phyloP scores from a whole-genome alignment of 2,329 filamentous ascomycete species.

The Calonectria hongkongensis region DNA sequence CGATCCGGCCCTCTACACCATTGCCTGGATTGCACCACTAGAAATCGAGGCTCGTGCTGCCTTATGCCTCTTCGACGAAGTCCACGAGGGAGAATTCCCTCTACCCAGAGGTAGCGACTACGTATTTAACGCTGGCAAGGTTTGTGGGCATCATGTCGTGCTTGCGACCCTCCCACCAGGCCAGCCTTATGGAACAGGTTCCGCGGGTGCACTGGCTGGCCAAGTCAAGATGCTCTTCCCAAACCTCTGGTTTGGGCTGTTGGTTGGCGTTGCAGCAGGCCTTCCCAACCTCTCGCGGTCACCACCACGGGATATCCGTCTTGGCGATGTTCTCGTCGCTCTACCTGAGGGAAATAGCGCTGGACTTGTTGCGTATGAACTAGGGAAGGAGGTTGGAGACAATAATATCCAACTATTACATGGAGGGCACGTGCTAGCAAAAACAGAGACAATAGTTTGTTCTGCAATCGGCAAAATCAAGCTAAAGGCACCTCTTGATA shows the following conservation, averaged over 20 bases:
- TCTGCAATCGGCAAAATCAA: constrained; percentile 56
- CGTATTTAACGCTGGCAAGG: constrained; percentile 58
- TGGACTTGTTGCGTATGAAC: constrained; percentile 57
- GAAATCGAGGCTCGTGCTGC: constrained; percentile 60
- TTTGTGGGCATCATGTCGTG: constrained; percentile 60
- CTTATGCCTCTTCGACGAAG: constrained; percentile 56
- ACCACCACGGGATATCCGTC: constrained; percentile 58
- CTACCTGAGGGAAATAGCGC: constrained; percentile 50
- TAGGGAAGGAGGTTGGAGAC: constrained; percentile 57
- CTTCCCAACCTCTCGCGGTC: constrained; percentile 54
- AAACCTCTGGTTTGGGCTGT: constrained; percentile 61
- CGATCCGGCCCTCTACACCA: constrained; percentile 20
- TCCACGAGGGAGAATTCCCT: constrained; percentile 55
- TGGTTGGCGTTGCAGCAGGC: constrained; percentile 62
- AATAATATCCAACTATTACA: constrained; percentile 54
- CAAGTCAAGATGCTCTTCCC: constrained; percentile 60
- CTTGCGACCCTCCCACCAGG: constrained; percentile 60
- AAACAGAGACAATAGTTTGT: constrained; percentile 57
- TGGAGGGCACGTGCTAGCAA: constrained; percentile 50
- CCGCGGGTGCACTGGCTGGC: constrained; percentile 58
- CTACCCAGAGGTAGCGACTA: constrained; percentile 58
- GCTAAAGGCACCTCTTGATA: constrained; percentile 53
- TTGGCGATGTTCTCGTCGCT: constrained; percentile 61
- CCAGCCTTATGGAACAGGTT: constrained; percentile 59
- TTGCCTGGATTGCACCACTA: constrained; percentile 60